Evolutionary conservation across 768 basidiomycete genomes (phyloP).

Genomic region (Amylocystis lapponica): DNA sequence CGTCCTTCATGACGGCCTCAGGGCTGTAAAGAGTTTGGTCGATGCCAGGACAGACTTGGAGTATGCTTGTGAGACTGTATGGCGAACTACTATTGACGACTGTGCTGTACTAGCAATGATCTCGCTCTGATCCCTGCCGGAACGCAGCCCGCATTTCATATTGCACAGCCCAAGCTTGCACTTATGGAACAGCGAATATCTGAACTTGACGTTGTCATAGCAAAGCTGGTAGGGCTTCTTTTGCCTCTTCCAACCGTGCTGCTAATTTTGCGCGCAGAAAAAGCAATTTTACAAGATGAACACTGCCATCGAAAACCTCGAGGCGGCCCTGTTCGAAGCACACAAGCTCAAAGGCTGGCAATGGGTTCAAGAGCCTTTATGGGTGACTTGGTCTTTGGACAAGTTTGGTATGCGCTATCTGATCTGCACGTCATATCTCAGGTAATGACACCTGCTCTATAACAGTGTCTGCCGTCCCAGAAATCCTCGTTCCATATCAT

Average conservation of each 20-base stretch:
- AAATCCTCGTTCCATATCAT: constrained; percentile 58
- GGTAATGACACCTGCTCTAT: neutral
- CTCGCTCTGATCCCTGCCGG: constrained; percentile 47
- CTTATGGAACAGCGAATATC: constrained; percentile 62
- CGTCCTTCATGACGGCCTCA: constrained; percentile 73
- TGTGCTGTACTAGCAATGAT: constrained; percentile 44
- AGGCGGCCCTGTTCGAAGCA: constrained; percentile 60
- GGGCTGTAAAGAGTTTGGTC: constrained; percentile 62
- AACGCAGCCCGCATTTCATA: constrained; percentile 46
- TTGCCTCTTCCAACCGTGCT: neutral
- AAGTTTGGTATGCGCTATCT: constrained; percentile 54
- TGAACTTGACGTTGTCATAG: constrained; percentile 51
- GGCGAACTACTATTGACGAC: neutral
- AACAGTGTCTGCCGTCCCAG: constrained; percentile 51
- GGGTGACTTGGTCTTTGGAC: constrained; percentile 79
- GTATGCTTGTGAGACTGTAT: constrained; percentile 38
- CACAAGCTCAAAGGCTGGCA: constrained; percentile 64
- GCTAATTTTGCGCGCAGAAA: constrained; percentile 38
- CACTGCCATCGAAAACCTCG: constrained; percentile 55
- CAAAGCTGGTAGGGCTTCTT: constrained; percentile 54
- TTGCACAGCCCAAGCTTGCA: constrained; percentile 61
- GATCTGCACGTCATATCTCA: constrained; percentile 1
- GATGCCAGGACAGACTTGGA: constrained; percentile 82
- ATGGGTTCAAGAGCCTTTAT: constrained; percentile 72
- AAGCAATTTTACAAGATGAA: constrained; percentile 70